Percentiles rank a stretch among this genome's conserved stretches.
Conservation (phyloP, 2,329 filamentous ascomycete species). For the Rhynchosporium agropyri region DNA sequence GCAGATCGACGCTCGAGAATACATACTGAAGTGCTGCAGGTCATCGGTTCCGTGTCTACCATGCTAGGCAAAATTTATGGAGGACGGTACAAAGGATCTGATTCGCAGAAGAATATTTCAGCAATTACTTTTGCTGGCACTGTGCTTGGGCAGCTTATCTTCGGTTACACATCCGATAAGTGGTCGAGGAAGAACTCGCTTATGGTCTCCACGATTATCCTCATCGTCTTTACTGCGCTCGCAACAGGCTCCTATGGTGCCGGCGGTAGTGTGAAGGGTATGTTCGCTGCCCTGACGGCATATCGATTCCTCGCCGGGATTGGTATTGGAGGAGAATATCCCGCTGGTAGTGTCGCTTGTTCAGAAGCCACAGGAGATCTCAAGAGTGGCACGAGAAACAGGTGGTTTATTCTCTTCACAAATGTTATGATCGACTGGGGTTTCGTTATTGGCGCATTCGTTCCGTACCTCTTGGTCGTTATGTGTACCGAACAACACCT, state of each 20-base stretch:
- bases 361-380: slow-evolving; percentile 85
- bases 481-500: slow-evolving; percentile 60
- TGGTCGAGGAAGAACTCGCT: slow-evolving; percentile 85
- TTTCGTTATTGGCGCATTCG: slow-evolving; percentile 73
- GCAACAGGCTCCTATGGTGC: slow-evolving; percentile 76
- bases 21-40: slow-evolving; percentile 48
- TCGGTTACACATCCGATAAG: slow-evolving; percentile 80
- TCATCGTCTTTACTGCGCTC: slow-evolving; percentile 83
- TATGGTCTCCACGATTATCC: slow-evolving; percentile 77
- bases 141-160: slow-evolving; percentile 77
- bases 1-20: neutral
- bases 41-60: slow-evolving; percentile 86
- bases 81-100: slow-evolving; percentile 66
- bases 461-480: slow-evolving; percentile 68
- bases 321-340: slow-evolving; percentile 83
- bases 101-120: slow-evolving; percentile 72
- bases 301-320: slow-evolving; percentile 83
- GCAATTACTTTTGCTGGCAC: slow-evolving; percentile 87
- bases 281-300: slow-evolving; percentile 78
- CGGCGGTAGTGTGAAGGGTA: slow-evolving; percentile 65
- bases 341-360: slow-evolving; percentile 79
- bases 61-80: slow-evolving; percentile 71
- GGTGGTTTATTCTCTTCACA: slow-evolving; percentile 90
- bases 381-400: slow-evolving; percentile 77
- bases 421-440: slow-evolving; percentile 86